These are phyloP conservation scores for Protomyces macrosporus DNA, from an alignment of 1,139 yeast species.

Conservation along the genomic window DNA sequence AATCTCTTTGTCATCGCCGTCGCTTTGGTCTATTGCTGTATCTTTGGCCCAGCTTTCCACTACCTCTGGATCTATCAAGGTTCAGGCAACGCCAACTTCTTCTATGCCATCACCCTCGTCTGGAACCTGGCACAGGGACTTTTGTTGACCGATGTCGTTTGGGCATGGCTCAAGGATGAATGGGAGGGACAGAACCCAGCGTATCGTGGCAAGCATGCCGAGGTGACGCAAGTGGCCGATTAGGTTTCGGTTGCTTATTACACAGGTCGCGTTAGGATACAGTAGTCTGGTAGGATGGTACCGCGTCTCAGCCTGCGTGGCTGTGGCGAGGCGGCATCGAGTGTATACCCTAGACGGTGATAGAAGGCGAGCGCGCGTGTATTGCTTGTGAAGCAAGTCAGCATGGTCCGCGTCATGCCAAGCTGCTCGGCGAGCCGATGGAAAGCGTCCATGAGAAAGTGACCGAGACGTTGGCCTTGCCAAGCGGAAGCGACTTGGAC, in stretches of 20 bases:
- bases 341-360: slow-evolving; percentile 14
- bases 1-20: slow-evolving; percentile 46
- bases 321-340: neutral
- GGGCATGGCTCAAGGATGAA: slow-evolving; percentile 76
- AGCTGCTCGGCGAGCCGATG: slow-evolving; percentile 24
- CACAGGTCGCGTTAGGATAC: neutral
- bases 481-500: slow-evolving; percentile 27
- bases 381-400: slow-evolving; percentile 32
- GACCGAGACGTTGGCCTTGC: slow-evolving; percentile 30
- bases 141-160: slow-evolving; percentile 66
- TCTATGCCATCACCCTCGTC: slow-evolving; percentile 84
- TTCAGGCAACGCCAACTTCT: slow-evolving; percentile 92
- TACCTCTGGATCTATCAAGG: slow-evolving; percentile 93
- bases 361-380: slow-evolving; percentile 31
- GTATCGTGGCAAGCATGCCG: neutral
- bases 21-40: slow-evolving; percentile 47
- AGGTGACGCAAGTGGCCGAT: neutral
- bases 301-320: neutral
- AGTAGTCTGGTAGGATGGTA: neutral
- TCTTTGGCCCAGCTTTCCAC: slow-evolving; percentile 82
- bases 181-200: slow-evolving; percentile 39
- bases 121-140: slow-evolving; percentile 69
- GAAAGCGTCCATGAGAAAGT: slow-evolving; percentile 24
- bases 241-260: neutral
- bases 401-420: slow-evolving; percentile 29